Evolutionary conservation across 768 basidiomycete genomes (phyloP).

Genomic region (Asterophora parasitica): DNA sequence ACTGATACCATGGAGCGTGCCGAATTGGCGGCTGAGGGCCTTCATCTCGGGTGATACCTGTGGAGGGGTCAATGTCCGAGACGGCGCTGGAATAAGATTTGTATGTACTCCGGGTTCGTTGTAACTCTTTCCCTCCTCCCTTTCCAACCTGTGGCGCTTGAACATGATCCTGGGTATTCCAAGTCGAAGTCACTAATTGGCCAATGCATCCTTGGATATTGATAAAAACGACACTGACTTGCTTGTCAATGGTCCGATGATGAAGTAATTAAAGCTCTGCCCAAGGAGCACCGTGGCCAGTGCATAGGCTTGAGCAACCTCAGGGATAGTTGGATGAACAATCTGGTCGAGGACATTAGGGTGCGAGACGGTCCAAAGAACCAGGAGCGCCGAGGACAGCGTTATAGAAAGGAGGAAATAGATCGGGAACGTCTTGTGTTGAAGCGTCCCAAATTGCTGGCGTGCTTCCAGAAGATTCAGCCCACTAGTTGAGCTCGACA

Average conservation of each 20-base stretch:
- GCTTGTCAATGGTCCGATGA: slow-evolving; percentile 71
- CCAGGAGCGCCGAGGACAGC: slow-evolving; percentile 50
- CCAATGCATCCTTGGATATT: background rate
- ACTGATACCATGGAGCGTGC: slow-evolving; percentile 62
- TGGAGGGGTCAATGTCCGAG: background rate
- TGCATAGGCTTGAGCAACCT: slow-evolving; percentile 63
- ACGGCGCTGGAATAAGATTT: slow-evolving; percentile 13
- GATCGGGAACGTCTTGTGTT: slow-evolving; percentile 69
- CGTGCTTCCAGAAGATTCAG: slow-evolving; percentile 39
- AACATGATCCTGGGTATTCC: slow-evolving; percentile 58
- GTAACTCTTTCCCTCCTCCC: slow-evolving; percentile 64
- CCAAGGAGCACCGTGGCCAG: slow-evolving; percentile 41
- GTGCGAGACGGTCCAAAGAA: slow-evolving; percentile 54
- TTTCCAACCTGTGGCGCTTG: slow-evolving; percentile 66
- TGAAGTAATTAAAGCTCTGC: slow-evolving; percentile 60
- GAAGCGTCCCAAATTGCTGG: slow-evolving; percentile 67
- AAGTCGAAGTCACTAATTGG: background rate
- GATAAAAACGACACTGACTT: slow-evolving; percentile 34
- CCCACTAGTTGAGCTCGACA: background rate
- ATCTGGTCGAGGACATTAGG: slow-evolving; percentile 48
- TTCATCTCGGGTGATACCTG: slow-evolving; percentile 71
- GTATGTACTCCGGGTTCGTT: slow-evolving; percentile 56
- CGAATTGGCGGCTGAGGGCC: slow-evolving; percentile 61
- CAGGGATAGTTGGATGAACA: slow-evolving; percentile 42
- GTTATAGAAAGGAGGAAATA: slow-evolving; percentile 63